Evolutionary conservation across 1,284 basidiomycete species (phyloP).

Genomic region (Microbotryum lychnidis-dioicae): DNA sequence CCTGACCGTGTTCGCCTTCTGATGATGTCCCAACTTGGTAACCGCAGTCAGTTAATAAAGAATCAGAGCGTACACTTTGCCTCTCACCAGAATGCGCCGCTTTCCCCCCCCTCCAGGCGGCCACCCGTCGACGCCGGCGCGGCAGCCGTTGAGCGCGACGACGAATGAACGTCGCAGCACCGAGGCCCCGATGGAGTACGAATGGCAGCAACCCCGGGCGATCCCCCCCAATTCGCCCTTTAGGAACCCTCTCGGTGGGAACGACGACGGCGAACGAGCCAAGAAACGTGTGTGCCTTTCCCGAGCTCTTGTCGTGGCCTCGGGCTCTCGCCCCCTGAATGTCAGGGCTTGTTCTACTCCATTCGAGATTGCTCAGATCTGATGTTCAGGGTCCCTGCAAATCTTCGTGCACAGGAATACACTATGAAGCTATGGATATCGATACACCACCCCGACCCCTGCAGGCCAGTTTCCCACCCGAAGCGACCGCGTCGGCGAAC

Average conservation of each 20-base stretch:
- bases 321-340: too few species aligned
- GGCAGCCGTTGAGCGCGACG: neutral
- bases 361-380: accelerated
- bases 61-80: neutral
- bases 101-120: slow-evolving; percentile 21
- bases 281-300: slow-evolving; percentile 17
- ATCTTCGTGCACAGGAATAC: slow-evolving; percentile 15
- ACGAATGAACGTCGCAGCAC: slow-evolving; percentile 1
- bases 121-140: neutral
- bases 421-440: slow-evolving; percentile 32
- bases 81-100: slow-evolving; percentile 9
- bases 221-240: slow-evolving; percentile 13
- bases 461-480: slow-evolving; percentile 4
- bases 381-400: neutral
- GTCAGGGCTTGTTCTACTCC: too few species aligned
- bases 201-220: slow-evolving; percentile 22
- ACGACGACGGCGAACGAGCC: slow-evolving; percentile 12
- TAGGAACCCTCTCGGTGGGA: neutral
- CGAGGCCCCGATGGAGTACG: slow-evolving; percentile 32
- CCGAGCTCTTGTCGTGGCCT: too few species aligned
- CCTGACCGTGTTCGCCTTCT: too few species aligned
- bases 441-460: slow-evolving; percentile 25
- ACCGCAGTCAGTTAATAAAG: neutral
- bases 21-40: too few species aligned
- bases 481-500: slow-evolving; percentile 7